A percentile compares a stretch with the other conserved stretches of the same genome.
phyloP scores from a whole-genome alignment of 2,329 filamentous ascomycete species.

The Aspergillus viridinutans region DNA sequence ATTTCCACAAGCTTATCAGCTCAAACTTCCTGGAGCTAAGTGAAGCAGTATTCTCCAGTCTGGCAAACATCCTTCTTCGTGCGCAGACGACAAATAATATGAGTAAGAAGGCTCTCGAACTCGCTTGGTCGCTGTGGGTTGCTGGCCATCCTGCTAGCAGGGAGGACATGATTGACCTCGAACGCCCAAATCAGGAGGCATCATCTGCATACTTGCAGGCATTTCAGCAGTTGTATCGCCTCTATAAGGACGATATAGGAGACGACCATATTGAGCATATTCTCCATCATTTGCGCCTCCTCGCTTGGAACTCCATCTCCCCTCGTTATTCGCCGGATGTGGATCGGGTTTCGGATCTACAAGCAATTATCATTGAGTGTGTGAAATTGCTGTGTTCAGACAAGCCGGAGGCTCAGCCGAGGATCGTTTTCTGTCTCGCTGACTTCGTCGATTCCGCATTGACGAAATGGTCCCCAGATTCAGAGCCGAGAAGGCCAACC shows the following conservation, averaged over 20 bases:
- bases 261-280: conserved; percentile 62
- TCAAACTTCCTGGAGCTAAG: conserved; percentile 66
- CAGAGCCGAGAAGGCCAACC: conserved; percentile 57
- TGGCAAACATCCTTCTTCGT: conserved; percentile 56
- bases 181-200: conserved; percentile 70
- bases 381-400: conserved; percentile 34
- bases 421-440: conserved; percentile 49
- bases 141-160: conserved; percentile 56
- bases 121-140: conserved; percentile 68
- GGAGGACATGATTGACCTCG: conserved; percentile 39
- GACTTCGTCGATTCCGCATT: conserved; percentile 63
- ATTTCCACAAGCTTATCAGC: conserved; percentile 62
- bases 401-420: conserved; percentile 34
- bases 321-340: conserved; percentile 38
- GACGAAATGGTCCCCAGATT: conserved; percentile 33
- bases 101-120: conserved; percentile 49
- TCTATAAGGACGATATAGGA: conserved; percentile 63
- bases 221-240: conserved; percentile 71
- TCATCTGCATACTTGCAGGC: conserved; percentile 79
- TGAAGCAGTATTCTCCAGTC: conserved; percentile 65
- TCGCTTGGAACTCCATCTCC: conserved; percentile 64
- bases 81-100: conserved; percentile 43
- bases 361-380: conserved; percentile 32
- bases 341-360: conserved; percentile 36
- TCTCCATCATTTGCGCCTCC: conserved; percentile 64